A percentile compares a stretch with the other conserved stretches of the same genome.
Evolutionary conservation across 768 basidiomycete genomes (phyloP).

Genomic region (Chalciporus pseudorubinellus): DNA sequence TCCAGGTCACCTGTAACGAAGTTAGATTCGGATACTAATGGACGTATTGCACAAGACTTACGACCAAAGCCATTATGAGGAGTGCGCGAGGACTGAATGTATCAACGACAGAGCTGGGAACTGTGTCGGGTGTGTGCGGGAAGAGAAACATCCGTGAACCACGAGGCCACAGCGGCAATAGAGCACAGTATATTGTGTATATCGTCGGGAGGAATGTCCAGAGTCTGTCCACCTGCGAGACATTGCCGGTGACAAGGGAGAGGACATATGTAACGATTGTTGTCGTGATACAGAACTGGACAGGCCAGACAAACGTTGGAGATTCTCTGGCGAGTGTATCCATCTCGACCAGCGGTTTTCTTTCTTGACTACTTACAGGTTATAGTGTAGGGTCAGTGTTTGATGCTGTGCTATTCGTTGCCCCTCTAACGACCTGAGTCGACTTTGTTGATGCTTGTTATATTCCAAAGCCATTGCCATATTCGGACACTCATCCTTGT

Average conservation of each 20-base stretch:
- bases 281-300: conserved; percentile 53
- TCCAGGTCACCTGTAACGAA: conserved; percentile 48
- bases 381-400: too few species aligned
- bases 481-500: conserved; percentile 1
- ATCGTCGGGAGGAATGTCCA: conserved; percentile 80
- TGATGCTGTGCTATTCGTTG: too few species aligned
- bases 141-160: conserved; percentile 36
- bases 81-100: conserved; percentile 69
- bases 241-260: conserved; percentile 71
- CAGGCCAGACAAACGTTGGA: conserved; percentile 56
- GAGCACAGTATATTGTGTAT: conserved; percentile 79
- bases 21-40: background rate
- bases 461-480: conserved; percentile 16
- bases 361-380: too few species aligned
- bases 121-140: conserved; percentile 55
- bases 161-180: conserved; percentile 61
- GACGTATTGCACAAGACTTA: conserved; percentile 30
- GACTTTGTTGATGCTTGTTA: conserved; percentile 18
- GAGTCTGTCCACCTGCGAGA: conserved; percentile 84
- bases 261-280: conserved; percentile 52
- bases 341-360: conserved; percentile 7
- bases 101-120: conserved; percentile 30
- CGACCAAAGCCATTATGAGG: conserved; percentile 69
- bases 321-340: conserved; percentile 15
- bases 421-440: too few species aligned